These are phyloP conservation scores for Cytospora mali DNA, from an alignment of 2,329 filamentous ascomycete species.

Conservation along the genomic window DNA sequence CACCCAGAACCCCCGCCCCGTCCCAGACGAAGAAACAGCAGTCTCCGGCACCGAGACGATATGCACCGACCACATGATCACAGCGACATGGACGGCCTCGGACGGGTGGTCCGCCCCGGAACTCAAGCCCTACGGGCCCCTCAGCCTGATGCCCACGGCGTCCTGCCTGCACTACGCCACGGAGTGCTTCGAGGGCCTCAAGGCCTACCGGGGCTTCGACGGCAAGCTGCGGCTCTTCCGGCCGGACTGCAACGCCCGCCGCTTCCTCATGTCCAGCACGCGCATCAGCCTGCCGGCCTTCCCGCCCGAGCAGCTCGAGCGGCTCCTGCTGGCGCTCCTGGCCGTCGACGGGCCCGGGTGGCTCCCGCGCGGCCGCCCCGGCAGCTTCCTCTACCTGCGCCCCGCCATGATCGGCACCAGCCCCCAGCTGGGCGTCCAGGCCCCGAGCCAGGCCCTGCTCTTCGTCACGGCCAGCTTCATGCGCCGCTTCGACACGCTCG, in stretches of 20 bases:
- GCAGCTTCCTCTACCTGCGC: conserved; percentile 79
- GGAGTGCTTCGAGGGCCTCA: conserved; percentile 85
- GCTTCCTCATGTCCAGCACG: conserved; percentile 61
- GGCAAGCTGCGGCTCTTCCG: conserved; percentile 76
- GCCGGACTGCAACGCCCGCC: conserved; percentile 70
- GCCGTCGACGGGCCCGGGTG: conserved; percentile 75
- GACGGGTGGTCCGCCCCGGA: conserved; percentile 74
- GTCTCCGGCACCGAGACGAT: conserved; percentile 54
- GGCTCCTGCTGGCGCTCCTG: conserved; percentile 72
- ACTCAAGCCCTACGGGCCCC: conserved; percentile 75
- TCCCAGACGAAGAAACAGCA: conserved; percentile 54
- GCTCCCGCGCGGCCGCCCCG: conserved; percentile 71
- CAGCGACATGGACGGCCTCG: conserved; percentile 65
- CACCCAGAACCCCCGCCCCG: conserved; percentile 52
- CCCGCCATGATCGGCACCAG: conserved; percentile 87
- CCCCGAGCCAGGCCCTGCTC: conserved; percentile 81
- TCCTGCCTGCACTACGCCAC: conserved; percentile 86
- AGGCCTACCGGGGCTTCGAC: conserved; percentile 79
- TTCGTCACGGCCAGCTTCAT: conserved; percentile 75
- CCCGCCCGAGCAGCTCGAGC: conserved; percentile 70
- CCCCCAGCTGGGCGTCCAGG: conserved; percentile 76
- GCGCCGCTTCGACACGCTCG: conserved; percentile 55
- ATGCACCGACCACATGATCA: conserved; percentile 89
- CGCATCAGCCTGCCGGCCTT: conserved; percentile 78
- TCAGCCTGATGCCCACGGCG: conserved; percentile 79